phyloP scores from a whole-genome alignment of 176 grass and related monocot species.

The Musa troglodytarum region DNA sequence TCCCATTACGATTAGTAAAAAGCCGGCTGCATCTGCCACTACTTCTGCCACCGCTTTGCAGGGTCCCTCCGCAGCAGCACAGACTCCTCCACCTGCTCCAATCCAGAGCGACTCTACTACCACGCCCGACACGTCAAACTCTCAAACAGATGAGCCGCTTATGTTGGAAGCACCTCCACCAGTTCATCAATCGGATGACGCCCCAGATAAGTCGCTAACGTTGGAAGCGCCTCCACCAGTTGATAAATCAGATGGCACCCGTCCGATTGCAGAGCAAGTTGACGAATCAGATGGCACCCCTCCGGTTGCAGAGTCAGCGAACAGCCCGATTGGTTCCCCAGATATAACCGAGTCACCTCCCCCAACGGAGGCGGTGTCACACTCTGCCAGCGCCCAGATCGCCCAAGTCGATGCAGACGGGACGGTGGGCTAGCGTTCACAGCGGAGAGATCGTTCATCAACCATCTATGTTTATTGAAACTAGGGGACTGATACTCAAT shows the following conservation, averaged over 20 bases:
- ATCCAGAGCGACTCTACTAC: slow-evolving; percentile 28
- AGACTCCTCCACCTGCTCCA: slow-evolving; percentile 18
- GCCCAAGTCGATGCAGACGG: too few species aligned
- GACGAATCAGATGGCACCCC: not conserved
- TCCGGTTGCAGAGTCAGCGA: not conserved
- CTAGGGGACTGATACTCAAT: too few species aligned
- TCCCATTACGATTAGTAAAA: slow-evolving; percentile 69
- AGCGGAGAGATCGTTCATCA: too few species aligned
- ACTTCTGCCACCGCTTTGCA: slow-evolving; percentile 6
- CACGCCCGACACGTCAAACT: slow-evolving; percentile 13
- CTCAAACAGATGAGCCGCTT: slow-evolving; percentile 27
- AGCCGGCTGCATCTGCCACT: slow-evolving; percentile 9
- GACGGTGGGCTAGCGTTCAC: too few species aligned
- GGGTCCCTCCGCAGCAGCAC: slow-evolving; percentile 21
- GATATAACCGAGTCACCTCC: not conserved
- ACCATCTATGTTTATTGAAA: too few species aligned
- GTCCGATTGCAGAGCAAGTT: not conserved
- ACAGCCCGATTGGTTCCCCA: not conserved
- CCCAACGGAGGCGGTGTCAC: not conserved
- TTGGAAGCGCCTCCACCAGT: slow-evolving; percentile 11
- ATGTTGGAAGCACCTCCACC: slow-evolving; percentile 13
- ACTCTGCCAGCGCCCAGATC: too few species aligned
- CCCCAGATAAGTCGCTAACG: slow-evolving; percentile 7
- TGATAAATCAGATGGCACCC: not conserved
- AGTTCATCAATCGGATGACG: not conserved